Percentiles rank a stretch among this genome's conserved stretches.
Evolutionary conservation across 2,329 filamentous ascomycete genomes (phyloP).

Genomic region (Epichloe amarillans): DNA sequence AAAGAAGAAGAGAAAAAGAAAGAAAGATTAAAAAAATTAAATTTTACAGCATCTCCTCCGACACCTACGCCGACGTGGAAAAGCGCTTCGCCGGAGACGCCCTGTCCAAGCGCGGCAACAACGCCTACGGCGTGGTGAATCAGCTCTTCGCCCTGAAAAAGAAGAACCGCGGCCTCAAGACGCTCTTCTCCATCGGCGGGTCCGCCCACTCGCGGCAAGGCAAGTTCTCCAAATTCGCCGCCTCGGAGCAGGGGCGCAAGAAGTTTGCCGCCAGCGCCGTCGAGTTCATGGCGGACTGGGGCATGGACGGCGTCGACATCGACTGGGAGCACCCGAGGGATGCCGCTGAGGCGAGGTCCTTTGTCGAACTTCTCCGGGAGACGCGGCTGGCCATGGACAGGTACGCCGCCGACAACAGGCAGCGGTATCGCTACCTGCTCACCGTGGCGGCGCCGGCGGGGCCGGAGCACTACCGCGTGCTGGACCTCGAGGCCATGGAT

Average conservation of each 20-base stretch:
- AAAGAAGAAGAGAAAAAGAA: not conserved
- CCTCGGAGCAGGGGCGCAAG: slow-evolving; percentile 45
- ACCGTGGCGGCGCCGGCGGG: slow-evolving; percentile 38
- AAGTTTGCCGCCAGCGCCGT: slow-evolving; percentile 58
- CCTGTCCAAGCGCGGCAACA: slow-evolving; percentile 42
- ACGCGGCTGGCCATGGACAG: slow-evolving; percentile 30
- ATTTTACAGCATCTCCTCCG: slow-evolving; percentile 14
- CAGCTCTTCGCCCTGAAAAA: slow-evolving; percentile 68
- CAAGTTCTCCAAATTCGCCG: slow-evolving; percentile 52
- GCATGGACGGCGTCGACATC: slow-evolving; percentile 42
- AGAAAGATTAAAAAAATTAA: not conserved
- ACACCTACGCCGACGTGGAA: slow-evolving; percentile 36
- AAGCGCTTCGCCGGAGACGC: slow-evolving; percentile 54
- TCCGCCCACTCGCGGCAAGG: slow-evolving; percentile 53
- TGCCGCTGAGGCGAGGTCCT: slow-evolving; percentile 25
- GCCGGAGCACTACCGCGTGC: slow-evolving; percentile 31
- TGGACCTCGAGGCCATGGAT: slow-evolving; percentile 43
- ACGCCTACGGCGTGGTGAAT: slow-evolving; percentile 66
- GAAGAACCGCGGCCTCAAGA: slow-evolving; percentile 61
- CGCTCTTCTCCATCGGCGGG: slow-evolving; percentile 69
- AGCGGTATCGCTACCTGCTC: slow-evolving; percentile 34
- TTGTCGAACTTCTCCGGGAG: slow-evolving; percentile 28
- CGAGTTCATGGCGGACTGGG: slow-evolving; percentile 54
- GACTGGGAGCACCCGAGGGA: slow-evolving; percentile 42
- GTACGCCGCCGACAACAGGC: slow-evolving; percentile 25